phyloP scores from a whole-genome alignment of 495 filamentous ascomycete genomes.

The Staphylotrichum tortipilum region DNA sequence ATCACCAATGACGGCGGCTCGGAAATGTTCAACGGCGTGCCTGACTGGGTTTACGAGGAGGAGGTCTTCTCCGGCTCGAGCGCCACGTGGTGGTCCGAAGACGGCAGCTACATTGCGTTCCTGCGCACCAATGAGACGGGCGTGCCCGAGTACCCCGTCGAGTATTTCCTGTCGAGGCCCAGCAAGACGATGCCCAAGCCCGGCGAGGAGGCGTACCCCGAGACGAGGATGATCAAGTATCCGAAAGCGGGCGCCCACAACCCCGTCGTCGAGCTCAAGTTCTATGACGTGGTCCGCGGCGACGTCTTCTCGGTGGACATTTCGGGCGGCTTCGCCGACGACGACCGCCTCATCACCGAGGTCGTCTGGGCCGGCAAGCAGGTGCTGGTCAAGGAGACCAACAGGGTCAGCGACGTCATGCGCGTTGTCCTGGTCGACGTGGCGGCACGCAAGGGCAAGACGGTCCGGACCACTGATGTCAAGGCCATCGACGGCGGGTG shows the following conservation, averaged over 20 bases:
- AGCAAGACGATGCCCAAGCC: slow-evolving; percentile 62
- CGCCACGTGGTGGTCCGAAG: slow-evolving; percentile 89
- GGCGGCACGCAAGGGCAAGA: slow-evolving; percentile 60
- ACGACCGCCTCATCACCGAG: slow-evolving; percentile 85
- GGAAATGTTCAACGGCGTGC: slow-evolving; percentile 91
- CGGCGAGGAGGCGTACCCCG: slow-evolving; percentile 84
- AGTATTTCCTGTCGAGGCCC: slow-evolving; percentile 85
- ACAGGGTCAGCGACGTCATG: slow-evolving; percentile 84
- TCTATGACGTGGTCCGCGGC: slow-evolving; percentile 76
- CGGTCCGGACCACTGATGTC: slow-evolving; percentile 70
- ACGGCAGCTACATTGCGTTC: slow-evolving; percentile 83
- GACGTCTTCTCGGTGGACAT: slow-evolving; percentile 74
- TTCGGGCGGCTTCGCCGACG: slow-evolving; percentile 65
- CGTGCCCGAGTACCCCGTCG: slow-evolving; percentile 88
- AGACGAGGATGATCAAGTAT: slow-evolving; percentile 88
- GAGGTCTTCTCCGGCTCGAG: slow-evolving; percentile 77
- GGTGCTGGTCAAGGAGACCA: slow-evolving; percentile 81
- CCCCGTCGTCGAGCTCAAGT: slow-evolving; percentile 75
- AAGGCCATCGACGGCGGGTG: slow-evolving; percentile 82
- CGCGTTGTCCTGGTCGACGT: slow-evolving; percentile 83
- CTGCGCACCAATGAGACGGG: slow-evolving; percentile 84
- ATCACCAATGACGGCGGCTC: slow-evolving; percentile 81
- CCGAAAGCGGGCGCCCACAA: slow-evolving; percentile 94
- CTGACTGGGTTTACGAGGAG: slow-evolving; percentile 98
- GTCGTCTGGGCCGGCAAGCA: slow-evolving; percentile 83